Percentiles rank a stretch among this genome's conserved stretches.
Conservation (phyloP, 805 yeast genomes). For the Cyberlindnera euphorbiae region DNA sequence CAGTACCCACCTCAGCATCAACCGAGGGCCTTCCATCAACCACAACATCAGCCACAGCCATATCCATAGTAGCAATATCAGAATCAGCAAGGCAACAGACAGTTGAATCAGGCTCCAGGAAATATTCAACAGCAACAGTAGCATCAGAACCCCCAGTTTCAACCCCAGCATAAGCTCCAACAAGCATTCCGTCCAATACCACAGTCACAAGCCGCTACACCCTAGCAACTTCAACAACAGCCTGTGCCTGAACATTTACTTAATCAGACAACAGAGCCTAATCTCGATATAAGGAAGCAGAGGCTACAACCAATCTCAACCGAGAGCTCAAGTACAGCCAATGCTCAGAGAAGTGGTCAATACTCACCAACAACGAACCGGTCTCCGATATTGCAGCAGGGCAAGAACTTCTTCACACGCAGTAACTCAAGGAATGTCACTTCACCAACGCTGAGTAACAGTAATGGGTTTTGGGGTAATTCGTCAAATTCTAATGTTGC, state of each 20-base stretch:
- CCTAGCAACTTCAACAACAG: slow-evolving; percentile 18
- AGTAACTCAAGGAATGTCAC: slow-evolving; percentile 19
- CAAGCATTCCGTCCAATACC: slow-evolving; percentile 9
- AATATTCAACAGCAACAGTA: too few species aligned
- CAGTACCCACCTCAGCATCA: slow-evolving; percentile 5
- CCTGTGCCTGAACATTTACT: slow-evolving; percentile 10
- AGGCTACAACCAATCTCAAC: slow-evolving; percentile 12
- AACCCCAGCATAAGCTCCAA: too few species aligned
- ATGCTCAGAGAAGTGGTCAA: slow-evolving; percentile 10
- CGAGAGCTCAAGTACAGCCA: slow-evolving; percentile 9
- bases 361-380: slow-evolving; percentile 19
- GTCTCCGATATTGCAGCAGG: slow-evolving; percentile 36
- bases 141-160: too few species aligned
- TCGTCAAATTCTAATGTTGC: slow-evolving; percentile 2
- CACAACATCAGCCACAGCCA: slow-evolving; percentile 5
- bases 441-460: slow-evolving; percentile 19
- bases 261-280: not conserved
- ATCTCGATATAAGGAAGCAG: slow-evolving; percentile 1
- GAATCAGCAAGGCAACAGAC: too few species aligned
- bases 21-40: too few species aligned
- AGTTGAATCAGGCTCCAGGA: too few species aligned
- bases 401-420: slow-evolving; percentile 31
- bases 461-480: slow-evolving; percentile 9
- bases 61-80: not conserved
- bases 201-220: slow-evolving; percentile 11